Evolutionary conservation across 2,329 filamentous ascomycete genomes (phyloP), one percentile per base, ranked within the genome.

Genomic region (Aspergillus fumigatiaffinis): DNA sequence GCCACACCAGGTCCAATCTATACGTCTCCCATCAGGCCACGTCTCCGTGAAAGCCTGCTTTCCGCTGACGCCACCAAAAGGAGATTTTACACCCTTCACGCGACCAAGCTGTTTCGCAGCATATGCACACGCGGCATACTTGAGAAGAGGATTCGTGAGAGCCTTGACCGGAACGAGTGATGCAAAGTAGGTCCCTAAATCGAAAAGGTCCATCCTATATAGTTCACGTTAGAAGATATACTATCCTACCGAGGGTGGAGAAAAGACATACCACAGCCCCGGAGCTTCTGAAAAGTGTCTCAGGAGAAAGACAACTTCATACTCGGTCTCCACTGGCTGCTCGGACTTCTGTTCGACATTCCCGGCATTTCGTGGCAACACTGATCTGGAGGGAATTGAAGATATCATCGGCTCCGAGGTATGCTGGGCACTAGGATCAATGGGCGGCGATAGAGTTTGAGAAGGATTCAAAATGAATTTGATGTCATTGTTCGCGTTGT

Each of bases 1-100:
- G 1, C 81, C 83, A 60, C 82, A 82, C 72, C 85, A 86, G 57
- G 78, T 79, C 82, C 85, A 87, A 62, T 87, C 82, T 8, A 82
- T 73, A 21, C 75, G 70, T 9, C 74, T 71, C 5, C 75, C 71
- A 38, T 80, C 78, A 32, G 80, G 79, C 67, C 80, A 82, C 6
- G 79, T 60, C 65, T 85, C 82, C 77, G 83, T 84, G 12, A 74
- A 75, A 10, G 82, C 79, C 63, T 81, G 82, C 23, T 68, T 70
- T 2, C 68, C 64, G 51, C 67, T 71, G 23, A 79, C 77, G 5
- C 78, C 80, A 49, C 81, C 79, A 55, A 80, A 71, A 38, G 79
- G 71, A 3, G 81, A 77, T 60, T 83, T 84, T 29, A 70, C 72
- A 2, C 80, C 81, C 60, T 80, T 78, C 7, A 85, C 79, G 44